Conservation (phyloP, 2,329 filamentous ascomycete species). For the Emmonsiellopsis sp. region DNA sequence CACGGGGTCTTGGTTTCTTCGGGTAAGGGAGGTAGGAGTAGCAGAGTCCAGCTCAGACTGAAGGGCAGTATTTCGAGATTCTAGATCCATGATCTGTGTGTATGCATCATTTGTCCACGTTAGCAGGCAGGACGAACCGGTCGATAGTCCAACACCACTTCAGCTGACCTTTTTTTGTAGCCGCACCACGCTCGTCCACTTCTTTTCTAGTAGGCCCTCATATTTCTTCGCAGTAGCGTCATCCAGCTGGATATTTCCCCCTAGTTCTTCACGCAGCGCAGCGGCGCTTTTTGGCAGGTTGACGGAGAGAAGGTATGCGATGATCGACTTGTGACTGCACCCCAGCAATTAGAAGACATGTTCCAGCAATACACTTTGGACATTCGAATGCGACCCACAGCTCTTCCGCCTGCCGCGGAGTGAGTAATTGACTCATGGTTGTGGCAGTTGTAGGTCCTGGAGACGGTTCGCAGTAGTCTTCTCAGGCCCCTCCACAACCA, state of each 20-base stretch:
- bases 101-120: background rate
- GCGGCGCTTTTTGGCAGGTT: conserved; percentile 61
- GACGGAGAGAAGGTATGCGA: conserved; percentile 72
- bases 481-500: conserved; percentile 5
- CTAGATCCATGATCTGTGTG: conserved; percentile 79
- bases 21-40: conserved; percentile 67
- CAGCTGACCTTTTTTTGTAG: conserved; percentile 78
- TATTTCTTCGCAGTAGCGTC: conserved; percentile 83
- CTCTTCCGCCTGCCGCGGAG: conserved; percentile 64
- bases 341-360: conserved; percentile 6
- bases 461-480: background rate
- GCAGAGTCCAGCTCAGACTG: conserved; percentile 78
- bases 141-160: background rate
- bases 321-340: conserved; percentile 79
- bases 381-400: conserved; percentile 8
- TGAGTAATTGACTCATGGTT: conserved; percentile 65
- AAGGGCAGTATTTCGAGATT: conserved; percentile 60
- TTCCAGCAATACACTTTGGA: conserved; percentile 6
- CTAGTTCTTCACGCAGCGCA: conserved; percentile 67
- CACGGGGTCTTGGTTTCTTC: conserved; percentile 71
- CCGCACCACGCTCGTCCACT: conserved; percentile 93
- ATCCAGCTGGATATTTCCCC: conserved; percentile 60
- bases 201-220: conserved; percentile 88
- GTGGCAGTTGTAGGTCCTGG: background rate
- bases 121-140: background rate